Percentiles rank a stretch among this genome's conserved stretches.
Evolutionary conservation across 768 basidiomycete species (phyloP).

Genomic region (Arthromyces matolae): DNA sequence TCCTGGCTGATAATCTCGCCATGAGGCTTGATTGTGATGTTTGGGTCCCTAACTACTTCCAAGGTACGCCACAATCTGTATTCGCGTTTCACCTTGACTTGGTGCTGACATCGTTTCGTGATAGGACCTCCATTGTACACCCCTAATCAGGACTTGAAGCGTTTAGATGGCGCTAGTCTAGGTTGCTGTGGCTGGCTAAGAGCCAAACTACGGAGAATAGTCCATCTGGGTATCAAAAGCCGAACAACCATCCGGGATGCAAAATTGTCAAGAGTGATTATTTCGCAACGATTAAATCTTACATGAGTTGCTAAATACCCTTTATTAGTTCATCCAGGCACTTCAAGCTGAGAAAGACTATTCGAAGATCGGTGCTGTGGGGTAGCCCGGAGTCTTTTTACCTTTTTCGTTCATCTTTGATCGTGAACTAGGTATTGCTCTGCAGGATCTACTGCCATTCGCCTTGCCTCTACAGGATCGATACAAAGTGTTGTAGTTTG

Average conservation of each 20-base stretch:
- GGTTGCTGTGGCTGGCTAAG: slow-evolving; percentile 25
- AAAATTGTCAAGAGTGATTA: slow-evolving; percentile 30
- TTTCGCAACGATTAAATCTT: slow-evolving; percentile 10
- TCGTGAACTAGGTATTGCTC: slow-evolving; percentile 37
- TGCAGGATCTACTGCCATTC: slow-evolving; percentile 36
- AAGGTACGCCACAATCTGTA: slow-evolving; percentile 37
- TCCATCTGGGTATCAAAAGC: slow-evolving; percentile 27
- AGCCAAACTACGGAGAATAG: slow-evolving; percentile 24
- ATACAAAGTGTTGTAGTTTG: slow-evolving; percentile 38
- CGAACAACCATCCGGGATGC: slow-evolving; percentile 29
- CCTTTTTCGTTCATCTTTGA: background rate
- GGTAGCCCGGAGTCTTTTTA: slow-evolving; percentile 28
- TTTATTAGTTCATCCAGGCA: slow-evolving; percentile 33
- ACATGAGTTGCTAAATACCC: background rate
- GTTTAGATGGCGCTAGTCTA: slow-evolving; percentile 30
- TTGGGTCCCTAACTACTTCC: slow-evolving; percentile 61
- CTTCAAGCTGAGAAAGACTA: slow-evolving; percentile 38
- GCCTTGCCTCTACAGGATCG: slow-evolving; percentile 32
- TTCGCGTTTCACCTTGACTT: background rate
- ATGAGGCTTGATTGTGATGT: slow-evolving; percentile 51
- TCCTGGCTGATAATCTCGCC: slow-evolving; percentile 54
- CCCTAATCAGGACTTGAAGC: slow-evolving; percentile 19
- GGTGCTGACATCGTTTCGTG: background rate
- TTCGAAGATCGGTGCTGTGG: slow-evolving; percentile 40
- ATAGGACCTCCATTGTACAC: slow-evolving; percentile 1